Percentiles rank a stretch among this genome's conserved stretches.
phyloP scores from a whole-genome alignment of 2,329 filamentous ascomycete species.

The Coleophoma crateriformis region DNA sequence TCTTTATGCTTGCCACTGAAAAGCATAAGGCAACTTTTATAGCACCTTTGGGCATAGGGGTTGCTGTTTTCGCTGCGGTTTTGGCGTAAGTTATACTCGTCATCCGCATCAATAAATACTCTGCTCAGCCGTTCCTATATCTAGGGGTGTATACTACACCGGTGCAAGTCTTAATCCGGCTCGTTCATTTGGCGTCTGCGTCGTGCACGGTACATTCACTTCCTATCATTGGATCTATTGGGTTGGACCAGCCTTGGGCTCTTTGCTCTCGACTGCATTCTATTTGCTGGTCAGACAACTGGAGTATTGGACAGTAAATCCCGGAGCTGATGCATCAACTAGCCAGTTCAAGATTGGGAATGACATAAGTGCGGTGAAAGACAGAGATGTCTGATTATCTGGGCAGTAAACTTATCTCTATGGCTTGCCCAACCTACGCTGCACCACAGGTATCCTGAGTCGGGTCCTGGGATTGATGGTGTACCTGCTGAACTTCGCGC shows the following conservation, averaged over 20 bases:
- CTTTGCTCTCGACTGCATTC: constrained; percentile 39
- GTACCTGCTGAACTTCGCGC: too few species aligned
- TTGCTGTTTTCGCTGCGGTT: constrained; percentile 39
- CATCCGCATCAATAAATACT: not conserved
- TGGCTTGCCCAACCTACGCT: too few species aligned
- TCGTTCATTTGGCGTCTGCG: constrained; percentile 39
- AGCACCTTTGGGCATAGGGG: constrained; percentile 41
- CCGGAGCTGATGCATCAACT: constrained; percentile 22
- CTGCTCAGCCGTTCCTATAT: not conserved
- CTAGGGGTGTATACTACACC: constrained; percentile 37
- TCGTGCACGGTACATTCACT: constrained; percentile 34
- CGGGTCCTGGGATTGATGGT: too few species aligned
- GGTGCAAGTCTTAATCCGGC: constrained; percentile 42
- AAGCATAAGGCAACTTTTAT: constrained; percentile 42
- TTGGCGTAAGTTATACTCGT: constrained; percentile 25
- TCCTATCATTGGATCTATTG: constrained; percentile 43
- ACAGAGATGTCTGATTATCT: too few species aligned
- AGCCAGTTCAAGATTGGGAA: too few species aligned
- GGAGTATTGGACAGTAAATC: constrained; percentile 45
- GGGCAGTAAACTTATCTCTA: too few species aligned
- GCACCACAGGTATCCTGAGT: too few species aligned
- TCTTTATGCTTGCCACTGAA: constrained; percentile 47
- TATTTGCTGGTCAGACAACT: constrained; percentile 46
- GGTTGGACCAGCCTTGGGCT: constrained; percentile 45
- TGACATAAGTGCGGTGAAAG: too few species aligned